Evolutionary conservation across 202 grass and related monocot genomes (phyloP).

Genomic region (Saccharum hybrid): DNA sequence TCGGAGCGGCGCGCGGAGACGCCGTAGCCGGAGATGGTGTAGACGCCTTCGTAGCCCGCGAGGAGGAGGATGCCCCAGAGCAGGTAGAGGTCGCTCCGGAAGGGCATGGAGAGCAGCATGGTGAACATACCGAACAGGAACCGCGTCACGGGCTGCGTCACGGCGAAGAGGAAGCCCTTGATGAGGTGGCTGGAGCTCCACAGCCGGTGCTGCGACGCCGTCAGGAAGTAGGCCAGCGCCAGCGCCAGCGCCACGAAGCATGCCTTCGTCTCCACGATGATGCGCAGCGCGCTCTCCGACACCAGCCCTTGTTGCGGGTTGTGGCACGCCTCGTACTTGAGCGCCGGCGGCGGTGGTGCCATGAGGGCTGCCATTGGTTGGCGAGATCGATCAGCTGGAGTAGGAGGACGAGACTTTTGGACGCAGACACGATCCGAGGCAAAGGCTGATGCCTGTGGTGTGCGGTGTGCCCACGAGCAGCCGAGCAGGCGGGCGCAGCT

Average conservation of each 20-base stretch:
- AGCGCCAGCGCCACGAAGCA: constrained; percentile 33
- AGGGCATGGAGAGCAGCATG: constrained; percentile 38
- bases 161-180: constrained; percentile 40
- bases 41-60: constrained; percentile 47
- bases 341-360: constrained; percentile 27
- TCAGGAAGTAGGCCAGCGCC: constrained; percentile 39
- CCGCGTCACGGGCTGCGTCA: constrained; percentile 30
- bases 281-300: constrained; percentile 15
- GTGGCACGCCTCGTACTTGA: constrained; percentile 6
- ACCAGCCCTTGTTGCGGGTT: neutral
- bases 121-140: constrained; percentile 35
- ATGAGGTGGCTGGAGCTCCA: constrained; percentile 40
- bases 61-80: constrained; percentile 52
- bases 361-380: constrained; percentile 4
- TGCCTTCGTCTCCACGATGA: constrained; percentile 34
- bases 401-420: neutral
- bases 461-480: neutral
- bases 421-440: neutral
- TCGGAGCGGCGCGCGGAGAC: constrained; percentile 21
- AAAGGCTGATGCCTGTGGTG: neutral
- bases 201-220: constrained; percentile 45
- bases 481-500: neutral
- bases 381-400: neutral
- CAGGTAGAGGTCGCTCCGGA: constrained; percentile 42
- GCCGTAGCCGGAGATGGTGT: constrained; percentile 47